These are phyloP conservation scores for Lepiota brunneoincarnata DNA, from an alignment of 768 basidiomycete species.

Conservation along the genomic window DNA sequence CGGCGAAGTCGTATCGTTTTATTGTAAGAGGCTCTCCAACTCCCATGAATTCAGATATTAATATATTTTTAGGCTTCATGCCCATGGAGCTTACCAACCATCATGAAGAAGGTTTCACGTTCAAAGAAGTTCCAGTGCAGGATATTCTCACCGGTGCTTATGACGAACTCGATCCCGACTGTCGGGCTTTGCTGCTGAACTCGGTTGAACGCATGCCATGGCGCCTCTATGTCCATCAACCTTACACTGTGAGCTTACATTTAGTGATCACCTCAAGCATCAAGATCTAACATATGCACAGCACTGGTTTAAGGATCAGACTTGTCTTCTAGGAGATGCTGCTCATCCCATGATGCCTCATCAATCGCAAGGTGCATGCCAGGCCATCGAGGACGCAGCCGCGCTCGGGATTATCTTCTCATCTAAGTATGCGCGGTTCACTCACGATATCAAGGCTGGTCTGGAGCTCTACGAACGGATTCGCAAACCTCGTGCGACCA, in stretches of 20 bases:
- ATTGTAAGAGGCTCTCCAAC: slow-evolving; percentile 17
- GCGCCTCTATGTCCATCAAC: slow-evolving; percentile 31
- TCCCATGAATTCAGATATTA: not conserved
- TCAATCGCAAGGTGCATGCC: slow-evolving; percentile 28
- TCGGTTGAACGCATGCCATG: slow-evolving; percentile 32
- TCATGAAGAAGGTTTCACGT: slow-evolving; percentile 29
- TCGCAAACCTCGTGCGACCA: slow-evolving; percentile 28
- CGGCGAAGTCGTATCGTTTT: slow-evolving; percentile 29
- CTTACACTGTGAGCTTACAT: slow-evolving; percentile 20
- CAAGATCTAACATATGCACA: slow-evolving; percentile 3
- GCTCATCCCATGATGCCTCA: slow-evolving; percentile 30
- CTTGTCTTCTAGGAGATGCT: slow-evolving; percentile 27
- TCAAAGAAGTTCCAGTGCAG: slow-evolving; percentile 27
- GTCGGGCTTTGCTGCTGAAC: slow-evolving; percentile 23
- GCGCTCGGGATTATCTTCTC: slow-evolving; percentile 30
- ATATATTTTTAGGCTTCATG: slow-evolving; percentile 24
- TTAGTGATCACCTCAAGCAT: not conserved
- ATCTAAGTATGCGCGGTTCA: slow-evolving; percentile 22
- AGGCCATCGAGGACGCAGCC: slow-evolving; percentile 31
- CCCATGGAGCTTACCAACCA: slow-evolving; percentile 31
- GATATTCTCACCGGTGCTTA: slow-evolving; percentile 27
- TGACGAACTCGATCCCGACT: slow-evolving; percentile 28
- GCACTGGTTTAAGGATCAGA: slow-evolving; percentile 25
- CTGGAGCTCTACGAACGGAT: slow-evolving; percentile 25
- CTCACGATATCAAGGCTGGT: slow-evolving; percentile 21